These are phyloP conservation scores for Amniculicola lignicola DNA, from an alignment of 495 filamentous ascomycete species.

Conservation along the genomic window DNA sequence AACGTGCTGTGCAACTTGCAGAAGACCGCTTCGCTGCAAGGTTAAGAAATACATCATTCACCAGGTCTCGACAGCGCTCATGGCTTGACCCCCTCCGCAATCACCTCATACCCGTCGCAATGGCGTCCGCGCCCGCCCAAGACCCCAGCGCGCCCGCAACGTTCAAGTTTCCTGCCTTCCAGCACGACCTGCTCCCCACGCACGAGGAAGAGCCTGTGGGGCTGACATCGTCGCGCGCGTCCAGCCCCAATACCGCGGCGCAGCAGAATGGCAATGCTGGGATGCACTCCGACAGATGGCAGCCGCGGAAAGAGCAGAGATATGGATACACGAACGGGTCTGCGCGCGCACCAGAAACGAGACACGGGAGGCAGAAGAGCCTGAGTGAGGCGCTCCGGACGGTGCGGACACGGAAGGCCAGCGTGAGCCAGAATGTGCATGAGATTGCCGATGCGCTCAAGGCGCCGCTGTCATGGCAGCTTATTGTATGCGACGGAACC, in stretches of 20 bases:
- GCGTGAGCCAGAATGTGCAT: constrained; percentile 86
- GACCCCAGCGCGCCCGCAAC: constrained; percentile 21
- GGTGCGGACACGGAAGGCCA: constrained; percentile 71
- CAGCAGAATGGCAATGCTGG: constrained; percentile 22
- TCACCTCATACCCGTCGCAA: constrained; percentile 14
- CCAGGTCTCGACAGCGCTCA: constrained; percentile 6
- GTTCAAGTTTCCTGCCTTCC: constrained; percentile 36
- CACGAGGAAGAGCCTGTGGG: constrained; percentile 29
- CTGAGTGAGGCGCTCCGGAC: constrained; percentile 79
- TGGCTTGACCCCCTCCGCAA: constrained; percentile 19
- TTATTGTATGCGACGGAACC: constrained; percentile 64
- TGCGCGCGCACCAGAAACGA: constrained; percentile 37
- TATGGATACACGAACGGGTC: constrained; percentile 50
- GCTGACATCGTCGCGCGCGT: constrained; percentile 22
- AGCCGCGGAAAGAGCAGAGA: constrained; percentile 50
- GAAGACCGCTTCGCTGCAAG: no score
- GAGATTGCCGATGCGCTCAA: constrained; percentile 88
- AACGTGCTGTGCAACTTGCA: no score
- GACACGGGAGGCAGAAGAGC: constrained; percentile 73
- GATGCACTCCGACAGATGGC: constrained; percentile 43
- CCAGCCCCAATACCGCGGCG: constrained; percentile 18
- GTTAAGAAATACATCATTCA: no score
- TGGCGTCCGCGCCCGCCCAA: constrained; percentile 27
- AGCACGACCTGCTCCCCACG: constrained; percentile 32
- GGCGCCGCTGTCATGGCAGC: constrained; percentile 81